phyloP scores from a whole-genome alignment of 257 asterid species.

The Galeopsis tetrahit region DNA sequence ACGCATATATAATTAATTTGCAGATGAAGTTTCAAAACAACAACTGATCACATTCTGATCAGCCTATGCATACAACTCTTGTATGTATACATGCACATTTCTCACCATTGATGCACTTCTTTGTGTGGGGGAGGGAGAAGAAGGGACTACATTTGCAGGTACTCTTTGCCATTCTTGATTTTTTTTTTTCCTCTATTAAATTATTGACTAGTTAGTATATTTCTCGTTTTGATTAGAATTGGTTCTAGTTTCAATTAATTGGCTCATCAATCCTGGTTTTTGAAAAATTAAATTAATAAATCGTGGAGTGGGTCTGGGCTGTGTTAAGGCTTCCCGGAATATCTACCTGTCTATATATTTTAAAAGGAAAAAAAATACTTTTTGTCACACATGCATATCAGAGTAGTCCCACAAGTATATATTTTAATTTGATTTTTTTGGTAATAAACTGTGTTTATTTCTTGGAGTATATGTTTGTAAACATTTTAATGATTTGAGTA shows the following conservation, averaged over 20 bases:
- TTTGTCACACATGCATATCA: background rate
- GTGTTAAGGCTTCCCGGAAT: too few relatives aligned
- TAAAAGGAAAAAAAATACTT: background rate
- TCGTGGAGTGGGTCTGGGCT: background rate
- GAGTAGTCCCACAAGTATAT: background rate
- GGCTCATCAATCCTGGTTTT: background rate
- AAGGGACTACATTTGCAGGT: too few relatives aligned
- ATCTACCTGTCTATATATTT: too few relatives aligned
- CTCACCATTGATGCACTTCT: slow-evolving; percentile 1
- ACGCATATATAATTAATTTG: background rate
- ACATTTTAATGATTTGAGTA: background rate
- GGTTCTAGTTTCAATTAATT: slow-evolving; percentile 4
- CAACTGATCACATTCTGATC: background rate
- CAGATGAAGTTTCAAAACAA: background rate
- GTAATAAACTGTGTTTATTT: too few relatives aligned
- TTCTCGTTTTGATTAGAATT: background rate
- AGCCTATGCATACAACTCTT: slow-evolving; percentile 1
- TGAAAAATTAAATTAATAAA: too few relatives aligned
- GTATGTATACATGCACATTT: background rate
- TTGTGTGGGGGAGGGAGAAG: too few relatives aligned
- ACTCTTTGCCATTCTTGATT: background rate
- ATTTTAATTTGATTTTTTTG: background rate
- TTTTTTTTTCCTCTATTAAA: background rate
- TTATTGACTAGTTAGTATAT: background rate
- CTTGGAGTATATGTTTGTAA: too few relatives aligned